Base-by-base conservation (phyloP, 108 stramenopile genomes). In the Fragilaria radians region DNA sequence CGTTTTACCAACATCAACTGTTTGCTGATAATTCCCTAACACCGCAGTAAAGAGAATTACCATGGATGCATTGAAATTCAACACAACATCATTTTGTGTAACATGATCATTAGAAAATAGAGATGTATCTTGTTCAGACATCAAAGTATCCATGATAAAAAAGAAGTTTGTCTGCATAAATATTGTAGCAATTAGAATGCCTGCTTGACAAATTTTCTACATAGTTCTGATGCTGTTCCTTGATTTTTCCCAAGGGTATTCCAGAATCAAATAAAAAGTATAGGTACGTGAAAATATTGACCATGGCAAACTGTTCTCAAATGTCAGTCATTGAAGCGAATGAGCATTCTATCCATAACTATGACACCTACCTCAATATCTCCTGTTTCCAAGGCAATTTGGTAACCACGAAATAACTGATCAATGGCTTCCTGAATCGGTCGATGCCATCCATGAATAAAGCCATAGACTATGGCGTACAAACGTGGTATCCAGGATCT, bases 401-500 rank as follows among this genome's bases (percentile, higher is more conserved):
- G 5, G 36, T 66, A 66, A 48, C 42, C 56, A 47, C 55, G 65
- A 11, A 58, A 28, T 48, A 66, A 26, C 22, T 55, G 65, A 22
- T 57, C 47, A 48, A 58, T 19, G 17, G n/a, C 25, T 5, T 5
- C 22, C 22, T 52, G 36, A 5, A n/a, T 21, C 1, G 46, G 65
- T 36, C 30, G 36, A 1, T 55, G 57, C 65, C 65, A 66, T 5
- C 42, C 2, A 32, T 30, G 31, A 14, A 73, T 67, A 5, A 46
- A 53, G 21, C 71, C 77, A 47, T 66, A 79, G 26, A 59, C 30
- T 5, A 61, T 30, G 5, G 68, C 55, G 32, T 59, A 34, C 7
- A 76, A 66, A 23, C 75, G 55, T 1, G 74, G 56, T 22, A 61
- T 26, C 26, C 61, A 75, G 14, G 66, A 62, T 42, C 52, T 55